phyloP scores from a whole-genome alignment of 208 protist genomes.

The Leishmania mexicana region DNA sequence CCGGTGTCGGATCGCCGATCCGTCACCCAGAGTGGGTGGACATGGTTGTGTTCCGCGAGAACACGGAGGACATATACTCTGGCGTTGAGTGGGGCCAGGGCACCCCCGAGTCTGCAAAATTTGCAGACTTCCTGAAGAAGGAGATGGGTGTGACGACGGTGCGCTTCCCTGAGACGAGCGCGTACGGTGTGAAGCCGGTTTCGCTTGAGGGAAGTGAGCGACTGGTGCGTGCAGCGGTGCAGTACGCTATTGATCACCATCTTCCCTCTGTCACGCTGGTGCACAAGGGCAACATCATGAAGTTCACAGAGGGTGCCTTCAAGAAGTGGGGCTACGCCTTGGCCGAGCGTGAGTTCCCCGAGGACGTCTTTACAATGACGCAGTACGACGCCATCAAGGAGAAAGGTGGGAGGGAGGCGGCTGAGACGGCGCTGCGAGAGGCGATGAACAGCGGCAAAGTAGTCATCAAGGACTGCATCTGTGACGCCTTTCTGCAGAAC shows the following conservation, averaged over 20 bases:
- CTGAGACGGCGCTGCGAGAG: constrained; percentile 27
- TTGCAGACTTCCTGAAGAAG: constrained; percentile 33
- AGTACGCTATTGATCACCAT: constrained; percentile 47
- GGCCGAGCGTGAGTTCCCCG: constrained; percentile 42
- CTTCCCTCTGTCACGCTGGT: constrained; percentile 55
- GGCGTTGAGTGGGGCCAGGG: constrained; percentile 55
- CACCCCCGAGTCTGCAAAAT: constrained; percentile 37
- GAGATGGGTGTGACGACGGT: constrained; percentile 45
- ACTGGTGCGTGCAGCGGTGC: constrained; percentile 47
- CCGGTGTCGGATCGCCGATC: constrained; percentile 43
- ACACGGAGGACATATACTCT: constrained; percentile 64
- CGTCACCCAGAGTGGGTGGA: constrained; percentile 53
- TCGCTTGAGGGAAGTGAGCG: constrained; percentile 54
- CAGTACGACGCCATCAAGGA: constrained; percentile 41
- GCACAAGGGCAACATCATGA: constrained; percentile 74
- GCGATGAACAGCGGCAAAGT: constrained; percentile 45
- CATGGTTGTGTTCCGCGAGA: constrained; percentile 65
- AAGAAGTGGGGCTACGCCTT: constrained; percentile 54
- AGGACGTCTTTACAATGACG: constrained; percentile 32
- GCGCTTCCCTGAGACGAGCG: constrained; percentile 43
- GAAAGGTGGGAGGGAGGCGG: constrained; percentile 40
- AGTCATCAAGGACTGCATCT: constrained; percentile 61
- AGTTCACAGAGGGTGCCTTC: constrained; percentile 58
- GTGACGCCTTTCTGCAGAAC: constrained; percentile 60
- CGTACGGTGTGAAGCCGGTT: constrained; percentile 56